Base-by-base conservation (phyloP, 805 yeast species). In the Yarrowia sp. region DNA sequence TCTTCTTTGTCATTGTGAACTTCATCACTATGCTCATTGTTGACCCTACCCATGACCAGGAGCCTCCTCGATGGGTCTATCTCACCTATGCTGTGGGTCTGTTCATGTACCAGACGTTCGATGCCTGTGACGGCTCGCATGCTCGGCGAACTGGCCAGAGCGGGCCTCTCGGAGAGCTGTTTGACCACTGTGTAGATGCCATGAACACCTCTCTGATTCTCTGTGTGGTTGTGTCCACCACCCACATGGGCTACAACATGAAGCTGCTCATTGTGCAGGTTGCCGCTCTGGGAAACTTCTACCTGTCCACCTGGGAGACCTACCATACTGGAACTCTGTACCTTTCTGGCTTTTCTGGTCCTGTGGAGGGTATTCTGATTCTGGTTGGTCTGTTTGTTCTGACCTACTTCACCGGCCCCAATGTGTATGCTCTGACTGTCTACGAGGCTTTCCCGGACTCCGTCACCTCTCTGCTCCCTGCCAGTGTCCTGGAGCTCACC, bases 121-220 rank as follows among this genome's bases (percentile, higher is more conserved):
- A 93, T 77, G 97, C 97, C 0, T 90, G 97, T 77, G 98, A 93
- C 77, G 98, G 98, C 5, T 85, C 90, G 71, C 98, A 93, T 77
- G 98, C 98, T 15, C 86, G 98, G 75, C 86, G 94, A 74, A 93
- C 97, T 0, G 96, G 96, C n/a, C 96, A 92, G 77, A 85, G 91
- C 70, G 95, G 97, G 2, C 98, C 98, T 0, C 80, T 93, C 73
- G 98, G 98, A 40, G 98, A 93, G 76, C 81, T 93, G 68, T 94
- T 94, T 75, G 98, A 93, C 75, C 98, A 93, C 75, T 90, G 96
- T 71, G 82, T 85, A 61, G 88, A 85, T 74, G 87, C 88, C 0
- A 79, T 83, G 55, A 89, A 89, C 73, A 90, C 97, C 1, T 88
- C 95, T 2, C 80, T 92, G 61, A 90, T 91, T 9, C 79, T 86